These are phyloP conservation scores for Novymonas esmeraldas DNA, from an alignment of 208 protist species.

Conservation along the genomic window DNA sequence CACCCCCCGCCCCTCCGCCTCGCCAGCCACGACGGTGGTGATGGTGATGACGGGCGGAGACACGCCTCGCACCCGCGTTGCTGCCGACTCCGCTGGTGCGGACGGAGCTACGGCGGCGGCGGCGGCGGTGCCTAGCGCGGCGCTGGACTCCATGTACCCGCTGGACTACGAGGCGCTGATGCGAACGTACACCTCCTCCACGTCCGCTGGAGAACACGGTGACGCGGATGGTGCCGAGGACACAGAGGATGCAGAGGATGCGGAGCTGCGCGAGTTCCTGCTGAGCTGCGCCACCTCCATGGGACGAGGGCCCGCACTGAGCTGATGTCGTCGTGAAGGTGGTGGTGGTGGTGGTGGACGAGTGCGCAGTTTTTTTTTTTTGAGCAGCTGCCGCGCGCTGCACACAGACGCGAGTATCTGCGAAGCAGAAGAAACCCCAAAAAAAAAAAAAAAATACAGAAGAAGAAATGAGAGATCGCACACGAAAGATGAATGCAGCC, in stretches of 20 bases:
- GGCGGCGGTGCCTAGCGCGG: background rate
- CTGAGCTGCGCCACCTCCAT: conserved; percentile 54
- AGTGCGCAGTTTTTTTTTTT: too few species aligned
- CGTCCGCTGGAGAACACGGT: conserved; percentile 11
- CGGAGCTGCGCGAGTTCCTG: conserved; percentile 65
- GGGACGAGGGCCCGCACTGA: conserved; percentile 16
- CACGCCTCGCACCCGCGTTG: conserved; percentile 5
- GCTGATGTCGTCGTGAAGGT: conserved; percentile 1
- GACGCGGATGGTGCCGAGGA: conserved; percentile 30
- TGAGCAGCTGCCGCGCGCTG: too few species aligned
- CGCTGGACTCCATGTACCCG: conserved; percentile 49
- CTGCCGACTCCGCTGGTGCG: background rate
- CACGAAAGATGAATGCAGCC: too few species aligned
- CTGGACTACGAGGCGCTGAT: conserved; percentile 71
- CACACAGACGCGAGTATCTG: too few species aligned
- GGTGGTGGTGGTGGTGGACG: background rate
- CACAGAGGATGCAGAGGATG: conserved; percentile 41
- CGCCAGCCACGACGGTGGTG: background rate
- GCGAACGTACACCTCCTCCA: conserved; percentile 19
- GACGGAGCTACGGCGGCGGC: too few species aligned
- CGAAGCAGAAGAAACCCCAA: too few species aligned
- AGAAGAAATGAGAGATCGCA: too few species aligned
- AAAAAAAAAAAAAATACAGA: too few species aligned
- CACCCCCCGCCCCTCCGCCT: conserved; percentile 13
- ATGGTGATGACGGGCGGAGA: conserved; percentile 28